Evolutionary conservation across 768 basidiomycete genomes (phyloP).

Genomic region (Crucibulum laeve): DNA sequence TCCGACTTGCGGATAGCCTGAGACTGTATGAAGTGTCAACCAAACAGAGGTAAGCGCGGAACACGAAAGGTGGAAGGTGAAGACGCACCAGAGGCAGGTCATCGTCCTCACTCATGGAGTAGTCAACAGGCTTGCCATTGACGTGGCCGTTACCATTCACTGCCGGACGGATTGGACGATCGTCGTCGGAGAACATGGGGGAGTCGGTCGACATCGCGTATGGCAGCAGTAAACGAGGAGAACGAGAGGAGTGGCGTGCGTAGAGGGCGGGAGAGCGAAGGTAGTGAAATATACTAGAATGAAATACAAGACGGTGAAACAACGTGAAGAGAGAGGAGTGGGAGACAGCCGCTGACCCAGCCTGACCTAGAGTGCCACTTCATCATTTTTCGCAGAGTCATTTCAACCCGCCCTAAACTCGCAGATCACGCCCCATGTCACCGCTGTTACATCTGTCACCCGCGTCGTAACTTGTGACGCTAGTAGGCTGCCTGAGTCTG

Average conservation of each 20-base stretch:
- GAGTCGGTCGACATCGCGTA: slow-evolving; percentile 43
- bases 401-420: slow-evolving; percentile 56
- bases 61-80: slow-evolving; percentile 6
- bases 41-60: slow-evolving; percentile 13
- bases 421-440: slow-evolving; percentile 25
- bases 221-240: too few species aligned
- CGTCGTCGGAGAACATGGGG: slow-evolving; percentile 56
- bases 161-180: slow-evolving; percentile 36
- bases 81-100: slow-evolving; percentile 66
- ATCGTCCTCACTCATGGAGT: slow-evolving; percentile 64
- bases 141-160: slow-evolving; percentile 43
- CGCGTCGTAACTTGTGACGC: slow-evolving; percentile 5
- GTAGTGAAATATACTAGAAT: too few species aligned
- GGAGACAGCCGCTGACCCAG: slow-evolving; percentile 7
- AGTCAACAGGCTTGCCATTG: slow-evolving; percentile 30
- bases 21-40: slow-evolving; percentile 35
- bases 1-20: slow-evolving; percentile 49
- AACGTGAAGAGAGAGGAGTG: slow-evolving; percentile 19
- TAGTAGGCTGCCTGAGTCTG: neutral
- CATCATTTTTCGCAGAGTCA: slow-evolving; percentile 27
- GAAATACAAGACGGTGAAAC: too few species aligned
- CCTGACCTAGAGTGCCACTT: neutral
- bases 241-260: too few species aligned
- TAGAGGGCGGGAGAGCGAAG: too few species aligned
- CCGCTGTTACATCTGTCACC: slow-evolving; percentile 2